Percentiles rank a stretch among this genome's conserved stretches.
Conservation (phyloP, 2,329 filamentous ascomycete genomes). For the Neonectria coccinea region DNA sequence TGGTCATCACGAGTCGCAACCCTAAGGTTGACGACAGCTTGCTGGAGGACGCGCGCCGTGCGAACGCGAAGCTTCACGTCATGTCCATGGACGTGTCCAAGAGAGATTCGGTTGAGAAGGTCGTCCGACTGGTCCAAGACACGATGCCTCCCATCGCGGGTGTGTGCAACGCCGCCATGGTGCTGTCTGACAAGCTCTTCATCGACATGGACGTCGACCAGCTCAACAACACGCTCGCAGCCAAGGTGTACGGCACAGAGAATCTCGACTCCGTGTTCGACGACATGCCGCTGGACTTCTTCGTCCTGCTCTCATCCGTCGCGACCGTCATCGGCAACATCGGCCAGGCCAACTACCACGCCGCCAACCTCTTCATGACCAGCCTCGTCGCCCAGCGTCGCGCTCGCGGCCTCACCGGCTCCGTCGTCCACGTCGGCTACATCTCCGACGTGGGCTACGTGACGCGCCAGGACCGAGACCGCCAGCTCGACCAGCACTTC, state of each 20-base stretch:
- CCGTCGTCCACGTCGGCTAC: slow-evolving; percentile 52
- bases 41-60: slow-evolving; percentile 28
- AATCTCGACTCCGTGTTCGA: slow-evolving; percentile 48
- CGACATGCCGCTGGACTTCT: slow-evolving; percentile 49
- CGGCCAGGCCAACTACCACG: slow-evolving; percentile 58
- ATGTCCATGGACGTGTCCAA: slow-evolving; percentile 41
- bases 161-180: slow-evolving; percentile 54
- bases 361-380: slow-evolving; percentile 57
- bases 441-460: slow-evolving; percentile 57
- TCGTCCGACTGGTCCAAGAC: slow-evolving; percentile 37
- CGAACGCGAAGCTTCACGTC: slow-evolving; percentile 33
- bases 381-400: slow-evolving; percentile 51
- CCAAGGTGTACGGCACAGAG: slow-evolving; percentile 51
- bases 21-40: slow-evolving; percentile 44
- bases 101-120: slow-evolving; percentile 15
- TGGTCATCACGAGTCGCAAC: slow-evolving; percentile 53
- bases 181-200: slow-evolving; percentile 47
- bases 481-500: slow-evolving; percentile 24
- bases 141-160: slow-evolving; percentile 52
- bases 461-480: slow-evolving; percentile 30
- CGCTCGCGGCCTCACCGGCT: slow-evolving; percentile 52
- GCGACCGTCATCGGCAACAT: slow-evolving; percentile 44
- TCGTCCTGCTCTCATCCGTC: slow-evolving; percentile 50
- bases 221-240: slow-evolving; percentile 42
- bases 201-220: slow-evolving; percentile 34